Evolutionary conservation across 371 early-diverging fungal genomes (phyloP).

Genomic region (Haplosporangium sp.): DNA sequence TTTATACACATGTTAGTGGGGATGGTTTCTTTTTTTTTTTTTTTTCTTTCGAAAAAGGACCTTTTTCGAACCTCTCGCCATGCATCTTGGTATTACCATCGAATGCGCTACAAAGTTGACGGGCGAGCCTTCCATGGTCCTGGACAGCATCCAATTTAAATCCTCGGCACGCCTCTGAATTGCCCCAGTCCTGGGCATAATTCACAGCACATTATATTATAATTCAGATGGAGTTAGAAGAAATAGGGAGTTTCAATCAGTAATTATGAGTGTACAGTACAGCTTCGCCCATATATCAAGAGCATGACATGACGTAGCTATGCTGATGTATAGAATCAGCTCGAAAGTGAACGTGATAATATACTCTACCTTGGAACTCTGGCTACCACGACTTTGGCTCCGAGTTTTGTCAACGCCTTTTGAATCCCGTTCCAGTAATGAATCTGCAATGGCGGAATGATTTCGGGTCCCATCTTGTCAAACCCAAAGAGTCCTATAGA

Average conservation of each 20-base stretch:
- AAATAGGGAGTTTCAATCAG: too few relatives aligned
- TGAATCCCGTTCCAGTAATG: slow-evolving; percentile 93
- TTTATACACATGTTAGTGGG: too few relatives aligned
- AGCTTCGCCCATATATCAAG: too few relatives aligned
- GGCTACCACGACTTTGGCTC: slow-evolving; percentile 85
- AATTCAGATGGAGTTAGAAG: too few relatives aligned
- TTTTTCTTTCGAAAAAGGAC: too few relatives aligned
- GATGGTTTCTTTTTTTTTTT: too few relatives aligned
- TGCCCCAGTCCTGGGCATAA: slow-evolving; percentile 69
- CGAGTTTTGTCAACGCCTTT: slow-evolving; percentile 81
- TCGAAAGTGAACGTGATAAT: background rate
- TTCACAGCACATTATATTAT: background rate
- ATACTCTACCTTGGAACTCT: slow-evolving; percentile 70
- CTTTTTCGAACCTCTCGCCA: too few relatives aligned
- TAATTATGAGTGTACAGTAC: too few relatives aligned
- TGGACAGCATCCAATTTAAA: slow-evolving; percentile 73
- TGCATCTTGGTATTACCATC: slow-evolving; percentile 67
- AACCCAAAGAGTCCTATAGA: slow-evolving; percentile 84
- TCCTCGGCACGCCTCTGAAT: slow-evolving; percentile 83
- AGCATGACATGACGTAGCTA: too few relatives aligned
- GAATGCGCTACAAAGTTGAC: slow-evolving; percentile 92
- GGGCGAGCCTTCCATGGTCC: slow-evolving; percentile 62
- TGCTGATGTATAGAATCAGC: too few relatives aligned
- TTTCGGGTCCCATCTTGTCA: slow-evolving; percentile 81
- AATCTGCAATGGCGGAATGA: slow-evolving; percentile 82